Percentiles rank a stretch among this genome's conserved stretches.
phyloP scores from a whole-genome alignment of 176 grass and related monocot species.

The Neostapfia colusana region DNA sequence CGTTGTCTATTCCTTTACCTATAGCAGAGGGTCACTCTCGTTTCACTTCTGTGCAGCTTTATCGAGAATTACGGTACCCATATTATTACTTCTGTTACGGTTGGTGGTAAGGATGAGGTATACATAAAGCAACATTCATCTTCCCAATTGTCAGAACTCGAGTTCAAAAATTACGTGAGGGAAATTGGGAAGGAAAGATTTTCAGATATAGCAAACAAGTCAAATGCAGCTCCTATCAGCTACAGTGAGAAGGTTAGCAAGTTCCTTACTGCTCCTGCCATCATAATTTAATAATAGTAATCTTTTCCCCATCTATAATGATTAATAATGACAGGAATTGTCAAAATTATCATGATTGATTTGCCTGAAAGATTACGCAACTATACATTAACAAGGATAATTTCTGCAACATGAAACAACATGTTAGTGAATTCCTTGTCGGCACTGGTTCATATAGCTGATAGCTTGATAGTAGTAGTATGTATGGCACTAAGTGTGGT shows the following conservation, averaged over 20 bases:
- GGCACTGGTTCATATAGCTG: not conserved
- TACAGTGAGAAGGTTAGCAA: slow-evolving; percentile 91
- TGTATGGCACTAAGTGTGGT: not conserved
- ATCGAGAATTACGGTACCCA: slow-evolving; percentile 95
- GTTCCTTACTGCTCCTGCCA: slow-evolving; percentile 6
- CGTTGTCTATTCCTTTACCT: slow-evolving; percentile 11
- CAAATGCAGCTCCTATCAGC: slow-evolving; percentile 52
- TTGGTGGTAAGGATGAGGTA: slow-evolving; percentile 99
- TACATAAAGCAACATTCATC: slow-evolving; percentile 97
- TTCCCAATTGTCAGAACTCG: slow-evolving; percentile 79
- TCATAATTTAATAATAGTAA: slow-evolving; percentile 2
- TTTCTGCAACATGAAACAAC: not conserved
- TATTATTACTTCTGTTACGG: slow-evolving; percentile 85
- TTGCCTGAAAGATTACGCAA: not conserved
- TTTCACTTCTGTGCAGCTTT: slow-evolving; percentile 66
- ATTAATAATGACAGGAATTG: slow-evolving; percentile 5
- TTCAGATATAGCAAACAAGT: slow-evolving; percentile 67
- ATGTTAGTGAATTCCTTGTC: not conserved
- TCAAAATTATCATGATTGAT: not conserved
- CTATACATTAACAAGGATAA: not conserved
- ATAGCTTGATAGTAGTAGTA: not conserved
- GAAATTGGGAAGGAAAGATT: slow-evolving; percentile 92
- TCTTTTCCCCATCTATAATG: not conserved
- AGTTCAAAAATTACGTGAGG: slow-evolving; percentile 87
- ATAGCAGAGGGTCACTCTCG: slow-evolving; percentile 26